A percentile compares a stretch with the other conserved stretches of the same genome.
These are phyloP conservation scores for Noccaea caerulescens DNA, from an alignment of 345 rosid genomes.

Conservation along the genomic window DNA sequence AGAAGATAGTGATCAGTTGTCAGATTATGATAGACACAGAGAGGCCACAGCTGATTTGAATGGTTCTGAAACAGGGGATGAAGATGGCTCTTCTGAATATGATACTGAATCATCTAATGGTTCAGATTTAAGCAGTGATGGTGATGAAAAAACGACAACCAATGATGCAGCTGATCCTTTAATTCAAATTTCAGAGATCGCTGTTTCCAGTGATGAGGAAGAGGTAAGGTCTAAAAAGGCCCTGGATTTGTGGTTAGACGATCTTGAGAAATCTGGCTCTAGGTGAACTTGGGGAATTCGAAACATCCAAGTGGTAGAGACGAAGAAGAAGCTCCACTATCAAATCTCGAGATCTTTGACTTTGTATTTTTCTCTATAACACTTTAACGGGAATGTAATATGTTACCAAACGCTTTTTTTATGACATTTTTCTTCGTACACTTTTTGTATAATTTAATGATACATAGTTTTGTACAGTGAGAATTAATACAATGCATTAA, in stretches of 20 bases:
- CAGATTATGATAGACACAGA: slow-evolving; percentile 42
- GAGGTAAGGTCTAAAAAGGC: slow-evolving; percentile 66
- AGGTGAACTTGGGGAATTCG: too few species aligned
- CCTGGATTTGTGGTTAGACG: slow-evolving; percentile 88
- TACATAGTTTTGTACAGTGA: slow-evolving; percentile 6
- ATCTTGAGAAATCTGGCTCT: too few species aligned
- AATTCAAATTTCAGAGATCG: slow-evolving; percentile 72
- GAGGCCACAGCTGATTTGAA: slow-evolving; percentile 41
- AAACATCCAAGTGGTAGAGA: too few species aligned
- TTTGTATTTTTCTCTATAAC: too few species aligned
- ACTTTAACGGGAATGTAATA: slow-evolving; percentile 5
- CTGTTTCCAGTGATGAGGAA: slow-evolving; percentile 50
- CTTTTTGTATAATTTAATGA: slow-evolving; percentile 5
- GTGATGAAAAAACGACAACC: slow-evolving; percentile 51
- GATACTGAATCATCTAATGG: slow-evolving; percentile 62
- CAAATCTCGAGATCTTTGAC: too few species aligned
- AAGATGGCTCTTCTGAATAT: slow-evolving; percentile 71
- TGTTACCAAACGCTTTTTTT: neutral
- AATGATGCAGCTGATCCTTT: slow-evolving; percentile 64
- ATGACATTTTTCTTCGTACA: neutral
- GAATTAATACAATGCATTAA: slow-evolving; percentile 22
- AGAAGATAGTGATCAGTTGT: slow-evolving; percentile 48
- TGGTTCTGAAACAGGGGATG: slow-evolving; percentile 62
- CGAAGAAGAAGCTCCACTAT: too few species aligned
- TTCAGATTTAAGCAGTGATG: slow-evolving; percentile 50